phyloP scores from a whole-genome alignment of 2,329 filamentous ascomycete genomes.

The Colletotrichum truncatum region DNA sequence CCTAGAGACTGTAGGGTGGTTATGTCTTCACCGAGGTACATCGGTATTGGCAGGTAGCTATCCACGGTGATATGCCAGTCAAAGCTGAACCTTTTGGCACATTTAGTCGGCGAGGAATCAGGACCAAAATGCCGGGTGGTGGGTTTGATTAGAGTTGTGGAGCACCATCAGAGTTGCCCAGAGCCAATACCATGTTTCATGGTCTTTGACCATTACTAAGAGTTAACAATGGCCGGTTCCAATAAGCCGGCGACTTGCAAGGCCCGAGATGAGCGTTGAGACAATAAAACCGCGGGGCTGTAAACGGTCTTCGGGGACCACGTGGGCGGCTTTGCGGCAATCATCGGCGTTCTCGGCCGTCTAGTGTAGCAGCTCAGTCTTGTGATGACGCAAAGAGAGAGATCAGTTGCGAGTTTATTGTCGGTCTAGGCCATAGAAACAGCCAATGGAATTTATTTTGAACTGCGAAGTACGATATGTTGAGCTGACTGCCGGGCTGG shows the following conservation, averaged over 20 bases:
- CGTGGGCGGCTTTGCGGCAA: slow-evolving; percentile 11
- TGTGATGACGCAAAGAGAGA: not conserved
- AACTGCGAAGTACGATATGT: too few relatives aligned
- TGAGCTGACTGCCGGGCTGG: not conserved
- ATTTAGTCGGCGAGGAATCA: too few relatives aligned
- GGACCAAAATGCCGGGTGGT: too few relatives aligned
- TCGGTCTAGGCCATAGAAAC: not conserved
- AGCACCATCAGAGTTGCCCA: too few relatives aligned
- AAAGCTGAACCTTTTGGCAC: too few relatives aligned
- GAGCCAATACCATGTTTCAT: not conserved
- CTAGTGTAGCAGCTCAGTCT: not conserved
- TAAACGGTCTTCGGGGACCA: slow-evolving; percentile 8
- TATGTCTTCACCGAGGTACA: too few relatives aligned
- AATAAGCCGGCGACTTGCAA: not conserved
- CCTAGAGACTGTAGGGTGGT: too few relatives aligned
- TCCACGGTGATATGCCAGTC: too few relatives aligned
- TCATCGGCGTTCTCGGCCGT: slow-evolving; percentile 4
- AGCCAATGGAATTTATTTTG: too few relatives aligned
- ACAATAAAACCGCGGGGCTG: too few relatives aligned
- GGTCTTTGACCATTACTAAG: not conserved
- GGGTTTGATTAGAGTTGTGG: too few relatives aligned
- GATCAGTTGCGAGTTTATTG: not conserved
- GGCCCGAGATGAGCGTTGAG: not conserved
- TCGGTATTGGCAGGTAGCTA: too few relatives aligned
- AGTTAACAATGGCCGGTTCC: not conserved